phyloP scores from a whole-genome alignment of 2,329 filamentous ascomycete genomes.

The Penicillium corylophilum region DNA sequence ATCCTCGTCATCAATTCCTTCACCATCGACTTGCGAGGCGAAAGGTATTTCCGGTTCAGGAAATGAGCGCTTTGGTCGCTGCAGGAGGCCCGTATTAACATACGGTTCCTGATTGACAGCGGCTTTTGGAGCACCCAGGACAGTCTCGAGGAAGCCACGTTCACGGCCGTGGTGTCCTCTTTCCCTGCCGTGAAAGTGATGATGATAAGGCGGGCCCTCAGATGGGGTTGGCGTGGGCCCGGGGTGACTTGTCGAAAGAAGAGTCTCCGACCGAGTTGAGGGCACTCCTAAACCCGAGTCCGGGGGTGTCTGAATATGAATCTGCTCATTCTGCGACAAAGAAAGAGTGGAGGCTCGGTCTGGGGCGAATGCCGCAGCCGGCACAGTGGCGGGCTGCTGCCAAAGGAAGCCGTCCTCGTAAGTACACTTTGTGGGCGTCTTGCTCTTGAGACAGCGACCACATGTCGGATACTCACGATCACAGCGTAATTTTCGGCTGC shows the following conservation, averaged over 20 bases:
- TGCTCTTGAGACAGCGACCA: constrained; percentile 40
- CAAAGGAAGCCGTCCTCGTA: constrained; percentile 43
- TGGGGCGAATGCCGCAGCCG: constrained; percentile 23
- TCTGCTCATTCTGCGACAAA: constrained; percentile 23
- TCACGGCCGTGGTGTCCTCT: constrained; percentile 19
- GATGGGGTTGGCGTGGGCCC: constrained; percentile 9
- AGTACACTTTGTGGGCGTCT: constrained; percentile 36
- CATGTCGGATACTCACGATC: constrained; percentile 45
- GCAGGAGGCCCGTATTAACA: constrained; percentile 28
- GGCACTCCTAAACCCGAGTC: constrained; percentile 32
- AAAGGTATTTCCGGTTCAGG: constrained; percentile 1
- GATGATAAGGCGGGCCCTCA: constrained; percentile 6
- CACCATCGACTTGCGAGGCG: constrained; percentile 10
- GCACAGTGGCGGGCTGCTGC: constrained; percentile 39
- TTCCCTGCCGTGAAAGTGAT: not conserved
- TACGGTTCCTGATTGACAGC: constrained; percentile 35
- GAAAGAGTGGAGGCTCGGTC: constrained; percentile 24
- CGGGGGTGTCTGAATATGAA: constrained; percentile 25
- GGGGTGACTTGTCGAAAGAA: constrained; percentile 13
- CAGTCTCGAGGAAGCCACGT: constrained; percentile 35
- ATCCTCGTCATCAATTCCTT: constrained; percentile 16
- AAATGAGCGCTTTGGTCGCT: constrained; percentile 23
- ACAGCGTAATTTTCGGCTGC: constrained; percentile 44
- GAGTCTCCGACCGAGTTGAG: constrained; percentile 23
- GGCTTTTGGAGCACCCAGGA: constrained; percentile 35